phyloP scores from a whole-genome alignment of 108 stramenopile species.

The Nitzschia sp. region DNA sequence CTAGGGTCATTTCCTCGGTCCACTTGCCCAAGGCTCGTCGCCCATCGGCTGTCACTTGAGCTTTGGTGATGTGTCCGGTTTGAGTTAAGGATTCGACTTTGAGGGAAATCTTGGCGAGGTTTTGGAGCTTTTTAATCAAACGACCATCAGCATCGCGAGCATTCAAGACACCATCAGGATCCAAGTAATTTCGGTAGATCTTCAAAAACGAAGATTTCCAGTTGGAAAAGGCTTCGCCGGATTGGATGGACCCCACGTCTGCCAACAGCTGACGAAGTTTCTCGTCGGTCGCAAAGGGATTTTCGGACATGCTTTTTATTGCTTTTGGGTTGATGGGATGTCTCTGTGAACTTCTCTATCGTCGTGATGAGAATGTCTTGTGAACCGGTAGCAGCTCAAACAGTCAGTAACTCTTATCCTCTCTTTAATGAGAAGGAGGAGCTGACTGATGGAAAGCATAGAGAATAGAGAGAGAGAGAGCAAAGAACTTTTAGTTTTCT shows the following conservation, averaged over 20 bases:
- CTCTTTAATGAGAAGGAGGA: too few relatives aligned
- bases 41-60: slow-evolving; percentile 16
- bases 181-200: slow-evolving; percentile 22
- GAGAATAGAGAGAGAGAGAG: too few relatives aligned
- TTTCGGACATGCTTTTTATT: slow-evolving; percentile 10
- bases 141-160: slow-evolving; percentile 12
- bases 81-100: not conserved
- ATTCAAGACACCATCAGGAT: slow-evolving; percentile 26
- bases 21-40: slow-evolving; percentile 20
- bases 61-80: not conserved
- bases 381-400: too few relatives aligned
- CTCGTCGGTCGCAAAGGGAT: slow-evolving; percentile 19
- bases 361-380: too few relatives aligned
- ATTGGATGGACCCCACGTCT: not conserved
- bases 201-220: slow-evolving; percentile 25
- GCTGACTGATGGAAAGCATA: too few relatives aligned
- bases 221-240: slow-evolving; percentile 10
- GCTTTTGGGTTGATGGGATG: too few relatives aligned
- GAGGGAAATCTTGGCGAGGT: slow-evolving; percentile 2
- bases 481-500: too few relatives aligned
- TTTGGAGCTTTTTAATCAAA: slow-evolving; percentile 13
- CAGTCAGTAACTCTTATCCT: too few relatives aligned
- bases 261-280: slow-evolving; percentile 15
- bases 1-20: slow-evolving; percentile 9
- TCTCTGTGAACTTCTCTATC: too few relatives aligned